phyloP scores from a whole-genome alignment of 2,329 filamentous ascomycete species.

The Intubia oerlemansii region DNA sequence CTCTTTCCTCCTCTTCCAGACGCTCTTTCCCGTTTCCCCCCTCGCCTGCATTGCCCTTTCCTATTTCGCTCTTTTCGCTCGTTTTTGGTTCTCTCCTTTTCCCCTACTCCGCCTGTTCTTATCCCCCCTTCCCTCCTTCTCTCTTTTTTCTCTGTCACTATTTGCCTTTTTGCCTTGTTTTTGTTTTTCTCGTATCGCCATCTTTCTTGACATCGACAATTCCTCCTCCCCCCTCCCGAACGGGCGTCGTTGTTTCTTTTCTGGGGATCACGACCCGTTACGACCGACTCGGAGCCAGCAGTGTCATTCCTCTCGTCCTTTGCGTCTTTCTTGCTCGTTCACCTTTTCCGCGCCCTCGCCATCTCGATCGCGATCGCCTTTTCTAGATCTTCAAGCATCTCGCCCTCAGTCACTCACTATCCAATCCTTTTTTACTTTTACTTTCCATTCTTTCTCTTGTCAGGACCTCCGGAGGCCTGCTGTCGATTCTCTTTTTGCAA shows the following conservation, averaged over 20 bases:
- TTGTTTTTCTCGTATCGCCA: conserved; percentile 7
- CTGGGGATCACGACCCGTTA: conserved; percentile 10
- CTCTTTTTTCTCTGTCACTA: background rate
- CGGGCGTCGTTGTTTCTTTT: conserved; percentile 9
- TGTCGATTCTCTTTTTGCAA: no score
- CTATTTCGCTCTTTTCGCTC: no score
- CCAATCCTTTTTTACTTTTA: conserved; percentile 1
- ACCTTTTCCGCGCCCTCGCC: conserved; percentile 1
- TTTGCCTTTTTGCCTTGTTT: background rate
- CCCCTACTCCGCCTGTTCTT: background rate
- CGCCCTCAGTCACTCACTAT: no score
- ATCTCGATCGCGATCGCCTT: no score
- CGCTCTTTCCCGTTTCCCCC: no score
- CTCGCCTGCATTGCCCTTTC: no score
- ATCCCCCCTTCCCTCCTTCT: background rate
- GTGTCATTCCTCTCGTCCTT: conserved; percentile 5
- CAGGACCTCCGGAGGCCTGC: conserved; percentile 11
- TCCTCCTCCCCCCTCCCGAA: conserved; percentile 6
- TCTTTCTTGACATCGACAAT: conserved; percentile 11
- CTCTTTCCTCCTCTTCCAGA: no score
- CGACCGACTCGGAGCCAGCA: conserved; percentile 10
- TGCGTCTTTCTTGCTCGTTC: conserved; percentile 1
- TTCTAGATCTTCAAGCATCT: no score
- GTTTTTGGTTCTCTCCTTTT: conserved; percentile 1
- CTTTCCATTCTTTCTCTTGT: no score